Base-by-base conservation (phyloP, 2,329 filamentous ascomycete genomes). In the Clonostachys sp. region DNA sequence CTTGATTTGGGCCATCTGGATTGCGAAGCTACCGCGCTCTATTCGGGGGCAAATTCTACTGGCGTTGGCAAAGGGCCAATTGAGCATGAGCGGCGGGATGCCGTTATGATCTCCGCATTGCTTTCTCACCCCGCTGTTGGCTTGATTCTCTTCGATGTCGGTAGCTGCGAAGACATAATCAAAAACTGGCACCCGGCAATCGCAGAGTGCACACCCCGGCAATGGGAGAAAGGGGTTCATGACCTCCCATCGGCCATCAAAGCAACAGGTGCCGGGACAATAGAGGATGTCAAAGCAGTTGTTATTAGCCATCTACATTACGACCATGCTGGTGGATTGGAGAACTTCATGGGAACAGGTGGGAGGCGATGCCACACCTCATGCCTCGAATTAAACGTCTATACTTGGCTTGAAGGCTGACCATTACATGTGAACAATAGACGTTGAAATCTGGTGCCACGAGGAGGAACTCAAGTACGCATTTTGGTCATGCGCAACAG, bases 321-420 rank as follows among this genome's bases (percentile, higher is more conserved):
- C 3, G 72, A 75, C 50, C 72, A 75, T 51, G 72, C 73, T 0
- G 73, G 72, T 3, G 72, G 73, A 1, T 55, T 75, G 1, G 70
- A 74, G 43, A 62, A 73, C 45, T 75, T 75, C 42, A 38, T 64
- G 4, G 60, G 61, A 38, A 71, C 42, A 14, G 42, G 42, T 44
- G 16, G 24, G 24, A 30, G 24, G 10, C 24, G 20, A 24, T 24
- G 20, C 20, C 20, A n/a, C 20, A 24, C 20, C 20, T 24, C 20
- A 24, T 24, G 7, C 20, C 20, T 24, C 2, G 5, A 30, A 30
- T 30, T 3, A 30, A 30, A 10, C 9, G 8, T 9, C 24, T 10
- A 30, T 10, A 30, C 9, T 10, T 30, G 24, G 24, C 24, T 30
- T 5, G 24, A 30, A 30, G 8, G 24, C 24, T 30, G 24, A 30